phyloP scores from a whole-genome alignment of 2,329 filamentous ascomycete species.

The Beauveria sp. region DNA sequence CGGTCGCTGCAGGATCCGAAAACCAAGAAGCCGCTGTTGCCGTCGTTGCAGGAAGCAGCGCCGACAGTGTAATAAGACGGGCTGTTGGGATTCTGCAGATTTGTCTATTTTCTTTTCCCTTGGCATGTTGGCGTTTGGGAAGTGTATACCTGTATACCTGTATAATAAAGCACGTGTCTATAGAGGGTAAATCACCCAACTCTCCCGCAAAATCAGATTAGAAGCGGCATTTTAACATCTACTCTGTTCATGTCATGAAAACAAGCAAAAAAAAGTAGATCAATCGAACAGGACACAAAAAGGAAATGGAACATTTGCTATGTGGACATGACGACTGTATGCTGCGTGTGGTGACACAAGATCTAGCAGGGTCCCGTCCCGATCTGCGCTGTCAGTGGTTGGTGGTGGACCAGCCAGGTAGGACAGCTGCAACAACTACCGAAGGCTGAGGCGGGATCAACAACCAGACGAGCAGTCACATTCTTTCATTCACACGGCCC shows the following conservation, averaged over 20 bases:
- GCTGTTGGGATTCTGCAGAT: background rate
- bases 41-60: conserved; percentile 23
- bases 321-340: background rate
- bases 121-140: background rate
- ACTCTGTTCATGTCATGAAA: background rate
- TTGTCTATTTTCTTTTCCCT: background rate
- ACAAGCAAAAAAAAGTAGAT: background rate
- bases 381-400: background rate
- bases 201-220: conserved; percentile 9
- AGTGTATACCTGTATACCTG: background rate
- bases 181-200: background rate
- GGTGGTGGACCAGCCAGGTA: background rate
- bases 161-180: background rate
- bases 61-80: conserved; percentile 11
- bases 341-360: background rate
- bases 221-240: background rate
- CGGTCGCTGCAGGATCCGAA: conserved; percentile 46
- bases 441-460: background rate
- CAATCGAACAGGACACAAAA: background rate
- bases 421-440: conserved; percentile 4
- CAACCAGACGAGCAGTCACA: background rate
- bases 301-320: background rate
- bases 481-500: too few relatives aligned
- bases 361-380: background rate
- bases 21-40: conserved; percentile 47